Evolutionary conservation across 2,329 filamentous ascomycete genomes (phyloP), one percentile per base, ranked within the genome.

Genomic region (Fusarium camptoceras): DNA sequence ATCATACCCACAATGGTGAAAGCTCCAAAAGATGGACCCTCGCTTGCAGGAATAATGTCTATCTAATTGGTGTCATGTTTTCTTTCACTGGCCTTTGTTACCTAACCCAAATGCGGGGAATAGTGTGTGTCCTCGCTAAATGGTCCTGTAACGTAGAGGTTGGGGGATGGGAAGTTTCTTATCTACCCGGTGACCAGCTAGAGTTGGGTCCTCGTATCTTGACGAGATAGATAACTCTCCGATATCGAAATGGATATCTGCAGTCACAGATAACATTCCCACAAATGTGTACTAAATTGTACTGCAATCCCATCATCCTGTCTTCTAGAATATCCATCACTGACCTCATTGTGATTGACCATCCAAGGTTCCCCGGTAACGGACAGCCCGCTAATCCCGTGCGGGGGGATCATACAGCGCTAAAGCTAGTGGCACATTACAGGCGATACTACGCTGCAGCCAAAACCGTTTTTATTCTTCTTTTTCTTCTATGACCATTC

Each of bases 311-410:
- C 16, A 11, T 9, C 16, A 0, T 34, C 12, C 43, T 48, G 5
- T 48, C 6, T 34, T 50, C 24, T 39, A 51, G 12, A 41, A 51
- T 18, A 8, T 8, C 24, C 18, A 37, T 9, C 24, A 50, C 22
- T 39, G 31, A 41, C 48, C 22, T 51, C 16, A 15, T 31, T 43
- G 50, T n/a, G n/a, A n/a, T n/a, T n/a, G n/a, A n/a, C n/a, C n/a
- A n/a, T n/a, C 46, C 55, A 31, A 64, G 53, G 44, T 57, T 41
- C 30, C 47, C 67, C 63, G 67, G 67, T 70, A 70, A 70, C 67
- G 54, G 62, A 70, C 37, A 12, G 34, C 47, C 22, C 27, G 27
- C 27, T 48, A 25, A 27, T 37, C 16, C 34, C 25, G 55, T 66
- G 63, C 55, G 60, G 62, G 62, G 62, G 37, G 34, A 34, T 16